Conservation (phyloP, 2,329 filamentous ascomycete genomes). For the Penicillium polonicum region DNA sequence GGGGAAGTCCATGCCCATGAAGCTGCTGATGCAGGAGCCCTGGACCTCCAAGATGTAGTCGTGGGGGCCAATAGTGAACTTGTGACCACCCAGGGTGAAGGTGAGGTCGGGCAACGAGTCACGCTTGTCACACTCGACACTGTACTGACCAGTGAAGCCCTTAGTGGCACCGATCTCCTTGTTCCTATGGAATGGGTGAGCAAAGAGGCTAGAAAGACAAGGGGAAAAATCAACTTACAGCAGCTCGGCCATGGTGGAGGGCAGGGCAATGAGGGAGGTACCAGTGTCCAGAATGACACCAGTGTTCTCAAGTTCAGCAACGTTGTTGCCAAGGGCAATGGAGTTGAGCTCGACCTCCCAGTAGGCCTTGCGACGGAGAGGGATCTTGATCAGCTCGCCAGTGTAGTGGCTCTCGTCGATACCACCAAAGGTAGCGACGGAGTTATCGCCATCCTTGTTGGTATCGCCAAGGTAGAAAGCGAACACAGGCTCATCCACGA, state of each 20-base stretch:
- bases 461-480: slow-evolving; percentile 89
- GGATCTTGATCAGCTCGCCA: slow-evolving; percentile 88
- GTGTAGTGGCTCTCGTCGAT: slow-evolving; percentile 77
- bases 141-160: slow-evolving; percentile 95
- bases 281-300: slow-evolving; percentile 98
- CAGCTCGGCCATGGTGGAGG: slow-evolving; percentile 86
- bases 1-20: slow-evolving; percentile 93
- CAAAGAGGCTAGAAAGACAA: neutral
- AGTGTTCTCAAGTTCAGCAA: slow-evolving; percentile 86
- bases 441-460: slow-evolving; percentile 69
- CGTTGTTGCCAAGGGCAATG: slow-evolving; percentile 82
- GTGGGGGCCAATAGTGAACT: slow-evolving; percentile 83
- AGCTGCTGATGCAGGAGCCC: slow-evolving; percentile 93
- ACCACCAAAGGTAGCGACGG: slow-evolving; percentile 87
- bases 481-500: slow-evolving; percentile 90
- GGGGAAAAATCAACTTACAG: slow-evolving; percentile 52
- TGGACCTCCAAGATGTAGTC: slow-evolving; percentile 97
- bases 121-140: slow-evolving; percentile 82
- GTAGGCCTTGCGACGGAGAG: slow-evolving; percentile 96
- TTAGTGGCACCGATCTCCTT: slow-evolving; percentile 98
- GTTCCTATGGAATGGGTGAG: slow-evolving; percentile 56
- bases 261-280: slow-evolving; percentile 94
- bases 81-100: slow-evolving; percentile 84
- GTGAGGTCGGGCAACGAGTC: slow-evolving; percentile 82
- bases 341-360: slow-evolving; percentile 98